Percentiles rank a stretch among this genome's conserved stretches.
Evolutionary conservation across 192 early-diverging fungal genomes (phyloP).

Genomic region (Podila verticillata): DNA sequence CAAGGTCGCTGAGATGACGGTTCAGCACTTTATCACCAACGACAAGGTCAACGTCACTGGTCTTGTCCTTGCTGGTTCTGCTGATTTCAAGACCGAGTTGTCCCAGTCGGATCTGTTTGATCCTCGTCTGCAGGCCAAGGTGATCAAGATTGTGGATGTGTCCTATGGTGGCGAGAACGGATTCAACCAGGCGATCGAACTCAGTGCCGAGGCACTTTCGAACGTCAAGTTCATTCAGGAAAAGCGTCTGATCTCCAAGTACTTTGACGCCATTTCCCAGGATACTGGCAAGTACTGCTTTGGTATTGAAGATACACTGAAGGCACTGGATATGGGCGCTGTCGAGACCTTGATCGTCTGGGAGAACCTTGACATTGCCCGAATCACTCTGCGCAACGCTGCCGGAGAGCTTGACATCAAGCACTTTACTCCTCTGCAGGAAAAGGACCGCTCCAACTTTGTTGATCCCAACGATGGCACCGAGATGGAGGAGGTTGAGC

Average conservation of each 20-base stretch:
- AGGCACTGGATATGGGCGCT: constrained; percentile 95
- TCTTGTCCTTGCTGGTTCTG: constrained; percentile 95
- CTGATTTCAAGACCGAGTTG: constrained; percentile 98
- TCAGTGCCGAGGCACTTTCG: constrained; percentile 88
- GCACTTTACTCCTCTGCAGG: constrained; percentile 87
- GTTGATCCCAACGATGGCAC: constrained; percentile 68
- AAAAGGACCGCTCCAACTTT: constrained; percentile 80
- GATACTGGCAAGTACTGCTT: constrained; percentile 97
- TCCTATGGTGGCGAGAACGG: constrained; percentile 99
- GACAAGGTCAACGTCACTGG: constrained; percentile 91
- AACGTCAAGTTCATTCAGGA: constrained; percentile 99
- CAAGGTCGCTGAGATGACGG: constrained; percentile 96
- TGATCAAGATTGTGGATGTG: constrained; percentile 96
- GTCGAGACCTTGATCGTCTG: constrained; percentile 98
- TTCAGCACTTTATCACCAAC: constrained; percentile 93
- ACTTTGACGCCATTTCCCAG: constrained; percentile 97
- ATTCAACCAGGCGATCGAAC: constrained; percentile 95
- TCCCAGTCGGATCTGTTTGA: constrained; percentile 97
- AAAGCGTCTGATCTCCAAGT: constrained; percentile 94
- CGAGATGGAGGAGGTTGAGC: constrained; percentile 86
- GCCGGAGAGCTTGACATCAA: constrained; percentile 68
- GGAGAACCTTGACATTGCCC: constrained; percentile 90
- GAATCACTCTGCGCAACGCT: constrained; percentile 82
- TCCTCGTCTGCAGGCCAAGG: constrained; percentile 86
- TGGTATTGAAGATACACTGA: constrained; percentile 95